phyloP scores from a whole-genome alignment of 371 early-diverging fungal species.

The Mortierella sp. region DNA sequence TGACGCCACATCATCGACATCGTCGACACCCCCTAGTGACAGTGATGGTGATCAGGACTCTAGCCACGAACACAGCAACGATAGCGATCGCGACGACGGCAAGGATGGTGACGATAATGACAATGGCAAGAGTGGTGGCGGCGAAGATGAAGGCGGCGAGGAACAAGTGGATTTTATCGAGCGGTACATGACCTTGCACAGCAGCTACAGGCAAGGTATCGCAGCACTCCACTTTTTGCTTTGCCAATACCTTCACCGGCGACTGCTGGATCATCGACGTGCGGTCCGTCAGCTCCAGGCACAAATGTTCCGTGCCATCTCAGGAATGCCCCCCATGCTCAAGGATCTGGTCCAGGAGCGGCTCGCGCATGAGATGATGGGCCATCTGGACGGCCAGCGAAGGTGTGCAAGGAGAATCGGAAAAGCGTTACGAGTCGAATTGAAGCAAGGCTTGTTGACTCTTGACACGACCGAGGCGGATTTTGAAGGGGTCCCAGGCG shows the following conservation, averaged over 20 bases:
- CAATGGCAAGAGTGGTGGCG: background rate
- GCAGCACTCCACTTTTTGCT: conserved; percentile 5
- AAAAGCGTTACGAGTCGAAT: background rate
- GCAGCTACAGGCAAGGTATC: conserved; percentile 7
- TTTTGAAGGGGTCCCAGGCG: background rate
- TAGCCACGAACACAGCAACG: too few relatives aligned
- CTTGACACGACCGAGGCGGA: background rate
- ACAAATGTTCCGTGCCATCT: background rate
- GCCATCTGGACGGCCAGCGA: conserved; percentile 1
- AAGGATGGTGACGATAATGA: background rate
- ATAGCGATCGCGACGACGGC: background rate
- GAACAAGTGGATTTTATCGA: too few relatives aligned
- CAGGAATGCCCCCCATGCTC: conserved; percentile 2
- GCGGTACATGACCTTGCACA: conserved; percentile 7
- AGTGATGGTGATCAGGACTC: too few relatives aligned
- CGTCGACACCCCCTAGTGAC: too few relatives aligned
- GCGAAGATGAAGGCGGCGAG: background rate
- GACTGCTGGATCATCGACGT: background rate
- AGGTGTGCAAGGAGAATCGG: conserved; percentile 3
- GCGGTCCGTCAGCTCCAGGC: background rate
- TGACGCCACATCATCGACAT: too few relatives aligned
- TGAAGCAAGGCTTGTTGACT: conserved; percentile 6
- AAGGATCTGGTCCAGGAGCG: background rate
- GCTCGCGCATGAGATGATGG: background rate
- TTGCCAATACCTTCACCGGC: background rate